Evolutionary conservation across 2,329 filamentous ascomycete genomes (phyloP), one percentile per base, ranked within the genome.

Genomic region (Pyricularia sp.): DNA sequence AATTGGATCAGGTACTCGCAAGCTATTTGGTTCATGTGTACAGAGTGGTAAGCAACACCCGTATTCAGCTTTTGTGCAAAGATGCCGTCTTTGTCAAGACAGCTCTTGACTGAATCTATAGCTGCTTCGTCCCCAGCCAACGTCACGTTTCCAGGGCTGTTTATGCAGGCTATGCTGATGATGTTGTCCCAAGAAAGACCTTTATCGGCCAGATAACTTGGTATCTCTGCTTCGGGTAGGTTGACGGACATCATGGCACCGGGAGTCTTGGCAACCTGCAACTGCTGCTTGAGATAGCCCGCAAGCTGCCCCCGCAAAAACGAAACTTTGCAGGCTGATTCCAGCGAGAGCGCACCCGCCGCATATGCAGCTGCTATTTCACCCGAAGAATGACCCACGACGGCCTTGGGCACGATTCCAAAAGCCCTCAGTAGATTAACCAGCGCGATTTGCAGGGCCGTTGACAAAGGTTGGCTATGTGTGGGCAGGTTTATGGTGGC

Each of bases 181-280:
- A 73, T 71, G 10, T 63, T 0, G 73, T 58, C 0, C 70, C 68
- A 6, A 73, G 70, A 0, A 75, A 65, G 1, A 72, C 73, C 1
- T 75, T 70, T 0, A 78, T 80, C 26, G 83, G 42, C 42, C 42
- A 50, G 42, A n/a, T 50, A 50, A 50, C 42, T n/a, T 11, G 42
- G 20, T 20, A 50, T 9, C 2, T 50, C 79, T 2, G 80, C 77
- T 9, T 74, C 70, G 0, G 76, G 75, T 0, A 80, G 76, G 0
- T 80, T 81, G 0, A 80, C 81, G 0, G 83, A 83, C 65, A 85
- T 72, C 85, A 87, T 86, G 2, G 76, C 20, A 6, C 26, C 28
- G 26, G 23, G 26, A 20, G 14, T 33, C 4, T 10, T 10, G 14
- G n/a, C 5, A 7, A 14, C 14, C 17, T 31, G 14, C 66, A 59